A percentile compares a stretch with the other conserved stretches of the same genome.
Evolutionary conservation across 2,329 filamentous ascomycete species (phyloP).

Genomic region (Raffaelea ambrosiae): DNA sequence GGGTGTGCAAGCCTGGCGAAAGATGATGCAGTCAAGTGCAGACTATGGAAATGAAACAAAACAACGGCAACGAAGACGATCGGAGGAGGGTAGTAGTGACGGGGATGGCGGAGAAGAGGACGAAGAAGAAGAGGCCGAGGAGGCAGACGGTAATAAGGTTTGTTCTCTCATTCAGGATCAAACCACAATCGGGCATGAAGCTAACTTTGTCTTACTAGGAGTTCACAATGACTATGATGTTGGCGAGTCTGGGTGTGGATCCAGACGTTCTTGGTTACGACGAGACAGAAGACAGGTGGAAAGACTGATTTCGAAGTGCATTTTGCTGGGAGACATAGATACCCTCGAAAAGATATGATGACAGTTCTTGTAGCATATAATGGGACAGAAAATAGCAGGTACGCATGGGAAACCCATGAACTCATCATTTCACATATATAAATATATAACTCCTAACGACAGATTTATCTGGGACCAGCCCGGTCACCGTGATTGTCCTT

Average conservation of each 20-base stretch:
- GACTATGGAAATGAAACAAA: neutral
- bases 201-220: slow-evolving; percentile 12
- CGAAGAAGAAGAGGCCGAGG: neutral
- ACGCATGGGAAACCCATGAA: too few relatives aligned
- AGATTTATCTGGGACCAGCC: too few relatives aligned
- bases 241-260: slow-evolving; percentile 27
- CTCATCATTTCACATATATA: too few relatives aligned
- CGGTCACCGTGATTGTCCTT: neutral
- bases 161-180: neutral
- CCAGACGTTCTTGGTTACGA: slow-evolving; percentile 25
- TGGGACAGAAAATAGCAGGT: too few relatives aligned
- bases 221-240: slow-evolving; percentile 30
- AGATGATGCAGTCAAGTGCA: slow-evolving; percentile 14
- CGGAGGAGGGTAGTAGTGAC: neutral
- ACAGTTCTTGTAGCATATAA: too few relatives aligned
- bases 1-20: slow-evolving; percentile 20
- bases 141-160: slow-evolving; percentile 5
- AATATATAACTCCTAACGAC: too few relatives aligned
- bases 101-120: slow-evolving; percentile 10
- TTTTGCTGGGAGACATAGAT: too few relatives aligned
- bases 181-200: too few relatives aligned
- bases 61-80: slow-evolving; percentile 9
- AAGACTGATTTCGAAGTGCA: slow-evolving; percentile 5
- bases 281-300: slow-evolving; percentile 20
- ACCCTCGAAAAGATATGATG: too few relatives aligned